A percentile compares a stretch with the other conserved stretches of the same genome.
Evolutionary conservation across 768 basidiomycete species (phyloP).

Genomic region (Hemileccinum rubropunctum): DNA sequence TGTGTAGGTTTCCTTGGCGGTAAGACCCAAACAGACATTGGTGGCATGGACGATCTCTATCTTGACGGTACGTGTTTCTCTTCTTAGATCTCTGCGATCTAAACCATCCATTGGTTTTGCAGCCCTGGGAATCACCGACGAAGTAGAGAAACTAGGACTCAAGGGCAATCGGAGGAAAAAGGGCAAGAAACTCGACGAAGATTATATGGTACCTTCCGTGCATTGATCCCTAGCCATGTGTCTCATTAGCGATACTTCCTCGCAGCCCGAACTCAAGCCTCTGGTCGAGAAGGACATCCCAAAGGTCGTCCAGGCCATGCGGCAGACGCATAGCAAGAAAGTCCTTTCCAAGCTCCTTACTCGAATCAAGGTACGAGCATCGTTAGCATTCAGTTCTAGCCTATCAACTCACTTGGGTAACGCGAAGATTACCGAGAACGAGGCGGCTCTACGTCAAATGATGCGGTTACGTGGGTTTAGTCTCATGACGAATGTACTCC

Average conservation of each 20-base stretch:
- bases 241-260: conserved; percentile 1
- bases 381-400: neutral
- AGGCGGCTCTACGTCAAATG: conserved; percentile 72
- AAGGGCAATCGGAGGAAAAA: conserved; percentile 91
- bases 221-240: neutral
- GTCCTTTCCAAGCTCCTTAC: conserved; percentile 81
- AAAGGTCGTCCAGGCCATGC: conserved; percentile 87
- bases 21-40: conserved; percentile 96
- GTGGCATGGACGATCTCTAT: conserved; percentile 91
- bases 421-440: conserved; percentile 79
- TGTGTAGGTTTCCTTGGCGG: conserved; percentile 97
- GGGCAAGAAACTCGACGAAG: conserved; percentile 90
- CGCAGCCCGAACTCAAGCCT: conserved; percentile 76
- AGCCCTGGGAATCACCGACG: conserved; percentile 95
- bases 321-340: conserved; percentile 81
- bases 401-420: neutral
- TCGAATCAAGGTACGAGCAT: conserved; percentile 68
- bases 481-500: conserved; percentile 84
- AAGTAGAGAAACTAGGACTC: conserved; percentile 75
- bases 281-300: conserved; percentile 79
- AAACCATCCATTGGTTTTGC: neutral
- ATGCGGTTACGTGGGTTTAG: conserved; percentile 93
- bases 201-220: conserved; percentile 65
- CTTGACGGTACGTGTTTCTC: conserved; percentile 64
- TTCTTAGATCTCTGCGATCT: neutral